Evolutionary conservation across 2,329 filamentous ascomycete species (phyloP).

Genomic region (Aspergillus sp.): DNA sequence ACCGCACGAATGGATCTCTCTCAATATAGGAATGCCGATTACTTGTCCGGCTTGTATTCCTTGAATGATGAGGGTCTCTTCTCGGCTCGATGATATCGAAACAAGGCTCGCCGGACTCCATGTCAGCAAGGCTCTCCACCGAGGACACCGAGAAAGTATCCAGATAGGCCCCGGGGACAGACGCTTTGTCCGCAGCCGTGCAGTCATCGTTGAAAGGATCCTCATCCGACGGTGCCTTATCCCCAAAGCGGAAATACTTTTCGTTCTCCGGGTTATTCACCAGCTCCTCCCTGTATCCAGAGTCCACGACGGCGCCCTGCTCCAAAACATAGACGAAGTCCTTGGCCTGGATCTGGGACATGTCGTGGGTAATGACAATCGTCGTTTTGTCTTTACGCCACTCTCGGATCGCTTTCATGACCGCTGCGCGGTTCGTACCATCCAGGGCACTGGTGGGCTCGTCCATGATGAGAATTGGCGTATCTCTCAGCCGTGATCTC

Average conservation of each 20-base stretch:
- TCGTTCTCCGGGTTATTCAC: slow-evolving; percentile 24
- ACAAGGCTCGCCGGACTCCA: not conserved
- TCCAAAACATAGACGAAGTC: slow-evolving; percentile 80
- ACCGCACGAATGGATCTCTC: not conserved
- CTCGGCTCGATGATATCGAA: not conserved
- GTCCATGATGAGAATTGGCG: slow-evolving; percentile 74
- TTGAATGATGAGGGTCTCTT: not conserved
- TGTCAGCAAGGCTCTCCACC: not conserved
- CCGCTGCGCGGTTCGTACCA: slow-evolving; percentile 53
- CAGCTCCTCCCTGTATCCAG: slow-evolving; percentile 55
- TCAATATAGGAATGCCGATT: not conserved
- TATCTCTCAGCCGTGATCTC: slow-evolving; percentile 64
- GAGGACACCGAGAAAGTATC: not conserved
- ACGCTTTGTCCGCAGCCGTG: not conserved
- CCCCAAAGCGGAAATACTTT: slow-evolving; percentile 10
- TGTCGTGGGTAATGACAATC: slow-evolving; percentile 86
- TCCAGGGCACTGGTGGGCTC: slow-evolving; percentile 84
- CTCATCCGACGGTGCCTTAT: not conserved
- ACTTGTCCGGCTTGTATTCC: not conserved
- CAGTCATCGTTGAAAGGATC: not conserved
- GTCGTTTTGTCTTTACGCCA: slow-evolving; percentile 80
- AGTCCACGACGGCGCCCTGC: slow-evolving; percentile 55
- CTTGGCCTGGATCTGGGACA: slow-evolving; percentile 59
- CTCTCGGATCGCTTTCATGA: slow-evolving; percentile 64
- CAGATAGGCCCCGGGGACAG: not conserved